A percentile compares a stretch with the other conserved stretches of the same genome.
These are phyloP conservation scores for Dioscorea zingiberensis DNA, from an alignment of 106 monocot genomes.

Conservation along the genomic window DNA sequence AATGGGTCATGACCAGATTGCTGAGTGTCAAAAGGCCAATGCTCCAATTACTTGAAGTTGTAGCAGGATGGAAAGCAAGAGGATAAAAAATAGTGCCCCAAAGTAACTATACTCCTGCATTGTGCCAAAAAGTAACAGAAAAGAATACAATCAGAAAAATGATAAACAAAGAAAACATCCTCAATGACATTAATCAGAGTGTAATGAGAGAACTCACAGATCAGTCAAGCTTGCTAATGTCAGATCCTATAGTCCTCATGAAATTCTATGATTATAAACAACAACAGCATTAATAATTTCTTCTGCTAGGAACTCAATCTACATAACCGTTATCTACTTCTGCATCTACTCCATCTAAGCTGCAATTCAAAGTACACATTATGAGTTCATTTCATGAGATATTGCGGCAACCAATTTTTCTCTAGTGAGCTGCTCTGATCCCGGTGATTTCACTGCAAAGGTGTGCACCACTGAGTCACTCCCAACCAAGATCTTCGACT, in stretches of 20 bases:
- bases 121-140: no score
- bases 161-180: no score
- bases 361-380: neutral
- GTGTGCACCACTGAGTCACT: constrained; percentile 61
- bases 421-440: constrained; percentile 46
- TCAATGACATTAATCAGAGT: no score
- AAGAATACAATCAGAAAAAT: no score
- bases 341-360: neutral
- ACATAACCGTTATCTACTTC: neutral
- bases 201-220: neutral
- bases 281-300: neutral
- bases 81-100: no score
- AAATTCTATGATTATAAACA: neutral
- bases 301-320: no score
- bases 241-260: neutral
- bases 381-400: constrained; percentile 28
- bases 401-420: constrained; percentile 64
- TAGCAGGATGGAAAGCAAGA: no score
- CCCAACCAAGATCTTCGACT: constrained; percentile 38
- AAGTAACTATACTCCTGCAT: no score
- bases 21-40: no score
- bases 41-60: no score
- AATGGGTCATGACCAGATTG: no score
- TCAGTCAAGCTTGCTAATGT: neutral
- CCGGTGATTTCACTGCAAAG: constrained; percentile 52